phyloP scores from a whole-genome alignment of 495 filamentous ascomycete species.

The Xylaria venustula region DNA sequence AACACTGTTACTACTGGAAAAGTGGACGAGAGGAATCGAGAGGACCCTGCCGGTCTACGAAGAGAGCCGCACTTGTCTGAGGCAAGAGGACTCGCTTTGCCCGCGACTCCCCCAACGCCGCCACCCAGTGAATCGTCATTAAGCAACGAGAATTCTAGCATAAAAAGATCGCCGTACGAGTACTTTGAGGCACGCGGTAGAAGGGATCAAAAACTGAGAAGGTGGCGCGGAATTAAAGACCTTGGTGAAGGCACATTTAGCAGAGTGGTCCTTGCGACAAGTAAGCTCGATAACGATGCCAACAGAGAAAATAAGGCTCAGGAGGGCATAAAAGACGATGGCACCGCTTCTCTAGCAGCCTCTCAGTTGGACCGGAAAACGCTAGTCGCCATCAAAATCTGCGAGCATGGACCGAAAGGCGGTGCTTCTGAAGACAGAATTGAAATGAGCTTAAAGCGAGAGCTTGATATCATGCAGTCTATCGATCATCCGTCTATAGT shows the following conservation, averaged over 20 bases:
- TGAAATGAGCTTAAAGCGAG: slow-evolving; percentile 87
- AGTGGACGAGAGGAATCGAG: slow-evolving; percentile 46
- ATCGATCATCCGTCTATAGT: slow-evolving; percentile 88
- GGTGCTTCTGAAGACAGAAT: slow-evolving; percentile 85
- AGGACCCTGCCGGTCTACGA: slow-evolving; percentile 56
- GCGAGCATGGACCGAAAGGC: slow-evolving; percentile 89
- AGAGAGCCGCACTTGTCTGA: slow-evolving; percentile 79
- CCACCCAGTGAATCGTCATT: slow-evolving; percentile 59
- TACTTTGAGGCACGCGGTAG: slow-evolving; percentile 63
- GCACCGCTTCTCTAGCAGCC: slow-evolving; percentile 31
- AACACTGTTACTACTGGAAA: slow-evolving; percentile 61
- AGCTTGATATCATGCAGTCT: slow-evolving; percentile 86
- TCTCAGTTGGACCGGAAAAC: slow-evolving; percentile 55
- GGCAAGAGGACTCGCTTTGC: slow-evolving; percentile 65
- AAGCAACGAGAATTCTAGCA: slow-evolving; percentile 43
- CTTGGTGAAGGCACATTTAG: slow-evolving; percentile 95
- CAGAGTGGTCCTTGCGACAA: slow-evolving; percentile 83
- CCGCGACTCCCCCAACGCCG: slow-evolving; percentile 69
- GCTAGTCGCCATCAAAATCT: slow-evolving; percentile 91
- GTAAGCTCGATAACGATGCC: slow-evolving; percentile 47
- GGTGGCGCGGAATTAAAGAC: slow-evolving; percentile 74
- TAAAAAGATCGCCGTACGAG: slow-evolving; percentile 45
- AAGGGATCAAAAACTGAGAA: slow-evolving; percentile 53
- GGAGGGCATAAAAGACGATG: slow-evolving; percentile 19
- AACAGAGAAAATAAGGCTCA: slow-evolving; percentile 14